These are phyloP conservation scores for Caloboletus inedulis DNA, from an alignment of 1,284 basidiomycete species.

Conservation along the genomic window DNA sequence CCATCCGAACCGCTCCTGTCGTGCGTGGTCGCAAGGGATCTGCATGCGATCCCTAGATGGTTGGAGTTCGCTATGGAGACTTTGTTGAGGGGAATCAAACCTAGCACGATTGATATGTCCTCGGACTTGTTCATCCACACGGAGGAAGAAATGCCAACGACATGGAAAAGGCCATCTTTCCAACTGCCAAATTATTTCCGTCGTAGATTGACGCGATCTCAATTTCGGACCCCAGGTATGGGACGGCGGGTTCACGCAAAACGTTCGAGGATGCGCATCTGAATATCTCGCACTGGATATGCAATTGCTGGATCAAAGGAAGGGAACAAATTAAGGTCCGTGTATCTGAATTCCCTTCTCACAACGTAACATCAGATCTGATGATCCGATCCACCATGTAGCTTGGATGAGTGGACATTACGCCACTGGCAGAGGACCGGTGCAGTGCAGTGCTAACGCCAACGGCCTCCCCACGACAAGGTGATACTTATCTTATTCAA, in stretches of 20 bases:
- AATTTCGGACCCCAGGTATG: constrained; percentile 5
- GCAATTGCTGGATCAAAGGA: background rate
- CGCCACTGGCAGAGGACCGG: constrained; percentile 16
- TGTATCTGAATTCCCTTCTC: background rate
- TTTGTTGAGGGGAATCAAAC: background rate
- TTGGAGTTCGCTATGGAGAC: no score
- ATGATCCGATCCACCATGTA: background rate
- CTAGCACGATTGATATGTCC: background rate
- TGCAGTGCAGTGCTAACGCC: constrained; percentile 13
- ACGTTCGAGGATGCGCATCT: constrained; percentile 6
- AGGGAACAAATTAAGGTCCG: background rate
- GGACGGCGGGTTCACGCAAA: background rate
- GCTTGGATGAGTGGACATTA: constrained; percentile 5
- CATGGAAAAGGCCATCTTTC: background rate
- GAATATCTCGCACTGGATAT: constrained; percentile 17
- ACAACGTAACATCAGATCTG: background rate
- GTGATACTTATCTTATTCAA: constrained; percentile 4
- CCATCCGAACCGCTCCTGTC: background rate
- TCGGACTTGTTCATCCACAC: background rate
- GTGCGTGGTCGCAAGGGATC: background rate
- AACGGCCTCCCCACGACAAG: constrained; percentile 6
- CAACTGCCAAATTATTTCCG: constrained; percentile 8
- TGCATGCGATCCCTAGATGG: background rate
- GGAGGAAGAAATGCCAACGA: background rate
- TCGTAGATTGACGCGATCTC: constrained; percentile 11